These are phyloP conservation scores for Cicer pinnatifidum DNA, from an alignment of 306 rosid species.

Conservation along the genomic window DNA sequence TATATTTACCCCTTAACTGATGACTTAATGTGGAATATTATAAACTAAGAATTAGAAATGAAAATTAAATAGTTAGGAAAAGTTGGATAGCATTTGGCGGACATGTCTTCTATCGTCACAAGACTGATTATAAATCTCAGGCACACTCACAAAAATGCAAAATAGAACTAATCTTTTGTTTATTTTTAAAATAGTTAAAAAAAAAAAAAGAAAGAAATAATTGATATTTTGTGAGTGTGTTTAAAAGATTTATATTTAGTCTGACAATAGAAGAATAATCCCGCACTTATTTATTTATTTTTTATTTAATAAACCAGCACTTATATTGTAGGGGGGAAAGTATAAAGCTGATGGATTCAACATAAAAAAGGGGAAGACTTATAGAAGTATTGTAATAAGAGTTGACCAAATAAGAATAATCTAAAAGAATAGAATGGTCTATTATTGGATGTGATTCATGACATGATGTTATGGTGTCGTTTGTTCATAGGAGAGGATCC, in stretches of 20 bases:
- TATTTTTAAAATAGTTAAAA: background rate
- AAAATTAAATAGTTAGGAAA: background rate
- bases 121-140: no score
- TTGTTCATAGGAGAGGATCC: background rate
- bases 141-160: no score
- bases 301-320: no score
- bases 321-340: background rate
- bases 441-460: conserved; percentile 12
- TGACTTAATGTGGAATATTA: background rate
- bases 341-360: background rate
- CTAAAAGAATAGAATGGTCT: background rate
- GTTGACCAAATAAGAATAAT: conserved; percentile 4
- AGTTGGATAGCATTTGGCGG: background rate
- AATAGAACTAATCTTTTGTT: no score
- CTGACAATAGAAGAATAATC: no score
- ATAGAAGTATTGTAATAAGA: background rate
- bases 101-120: no score
- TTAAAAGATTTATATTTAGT: no score
- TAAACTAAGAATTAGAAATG: background rate
- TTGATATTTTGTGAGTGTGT: no score
- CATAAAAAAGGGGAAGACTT: background rate
- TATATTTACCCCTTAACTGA: background rate
- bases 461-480: background rate
- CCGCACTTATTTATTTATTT: no score
- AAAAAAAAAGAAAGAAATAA: no score